phyloP scores from a whole-genome alignment of 2,329 filamentous ascomycete genomes.

The Alternaria rosae region DNA sequence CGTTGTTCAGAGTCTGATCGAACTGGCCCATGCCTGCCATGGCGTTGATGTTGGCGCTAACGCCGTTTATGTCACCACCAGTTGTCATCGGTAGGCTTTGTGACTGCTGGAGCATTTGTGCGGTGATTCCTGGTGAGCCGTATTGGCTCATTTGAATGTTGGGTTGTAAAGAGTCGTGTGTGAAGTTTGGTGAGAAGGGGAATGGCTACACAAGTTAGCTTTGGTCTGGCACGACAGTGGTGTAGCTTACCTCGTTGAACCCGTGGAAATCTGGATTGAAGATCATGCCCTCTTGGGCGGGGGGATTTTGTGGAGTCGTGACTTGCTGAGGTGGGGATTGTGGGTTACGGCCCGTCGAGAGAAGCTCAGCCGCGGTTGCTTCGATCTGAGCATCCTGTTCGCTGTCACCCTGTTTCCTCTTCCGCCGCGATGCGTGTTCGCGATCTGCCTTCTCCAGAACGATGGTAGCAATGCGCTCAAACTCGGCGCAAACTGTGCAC shows the following conservation, averaged over 20 bases:
- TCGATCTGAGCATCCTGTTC: slow-evolving; percentile 50
- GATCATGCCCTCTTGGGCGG: slow-evolving; percentile 32
- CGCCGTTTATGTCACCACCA: slow-evolving; percentile 29
- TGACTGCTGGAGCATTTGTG: slow-evolving; percentile 42
- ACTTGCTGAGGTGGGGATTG: slow-evolving; percentile 38
- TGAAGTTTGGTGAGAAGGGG: slow-evolving; percentile 51
- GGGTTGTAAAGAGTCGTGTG: slow-evolving; percentile 46
- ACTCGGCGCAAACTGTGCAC: slow-evolving; percentile 93
- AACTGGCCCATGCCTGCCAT: slow-evolving; percentile 59
- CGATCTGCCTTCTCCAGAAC: slow-evolving; percentile 92
- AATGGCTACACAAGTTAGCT: slow-evolving; percentile 44
- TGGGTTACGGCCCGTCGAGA: slow-evolving; percentile 39
- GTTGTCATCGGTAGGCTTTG: slow-evolving; percentile 34
- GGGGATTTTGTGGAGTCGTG: slow-evolving; percentile 26
- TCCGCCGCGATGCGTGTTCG: slow-evolving; percentile 79
- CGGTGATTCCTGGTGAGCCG: slow-evolving; percentile 41
- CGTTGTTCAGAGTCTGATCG: slow-evolving; percentile 75
- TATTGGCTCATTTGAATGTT: slow-evolving; percentile 38
- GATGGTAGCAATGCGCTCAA: slow-evolving; percentile 89
- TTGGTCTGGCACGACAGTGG: neutral
- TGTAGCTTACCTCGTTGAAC: slow-evolving; percentile 46
- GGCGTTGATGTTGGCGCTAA: slow-evolving; percentile 36
- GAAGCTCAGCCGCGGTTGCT: slow-evolving; percentile 46
- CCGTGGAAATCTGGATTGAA: slow-evolving; percentile 48
- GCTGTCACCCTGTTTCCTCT: slow-evolving; percentile 76